Base-by-base conservation (phyloP, 179 eudicot genomes). In the Gypsophila paniculata region DNA sequence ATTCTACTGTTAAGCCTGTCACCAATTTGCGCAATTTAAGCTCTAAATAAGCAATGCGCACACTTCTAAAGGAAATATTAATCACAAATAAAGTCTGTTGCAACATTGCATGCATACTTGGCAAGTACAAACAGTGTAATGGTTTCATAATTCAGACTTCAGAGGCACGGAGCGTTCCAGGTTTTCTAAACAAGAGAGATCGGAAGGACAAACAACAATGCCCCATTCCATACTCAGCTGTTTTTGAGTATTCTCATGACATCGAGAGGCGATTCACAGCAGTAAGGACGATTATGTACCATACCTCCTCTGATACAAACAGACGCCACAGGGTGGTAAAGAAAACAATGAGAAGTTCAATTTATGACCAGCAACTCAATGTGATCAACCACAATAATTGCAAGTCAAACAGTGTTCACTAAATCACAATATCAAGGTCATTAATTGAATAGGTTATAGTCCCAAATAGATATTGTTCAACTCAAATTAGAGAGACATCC, bases 91-190 rank as follows among this genome's bases (percentile, higher is more conserved):
- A 42, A 17, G 57, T 22, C 21, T 32, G 25, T 67, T 67, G 70
- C 57, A 67, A 46, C 55, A 66, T 46, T 66, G 70, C 55, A 66
- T 66, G 57, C 55, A 66, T 23, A 18, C 36, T 46, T 48, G 21
- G 15, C 57, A 68, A 22, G 70, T 25, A 66, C 26, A 65, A 21
- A 65, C 26, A 64, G 68, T 34, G 68, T 46, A 22, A 44, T 46
- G 12, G 26, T 44, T 12, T 23, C 18, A 49, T 65, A 13, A 64
- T 39, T 39, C 51, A 64, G 26, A 32, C 39, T 19, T 39, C 68
- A 64, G 51, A 32, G 22, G 17, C 26, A 18, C 67, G n/a, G 25
- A 39, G 48, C 68, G n/a, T 64, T n/a, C 51, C n/a, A 64, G 26
- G 34, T 29, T 29, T 29, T 29, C 34, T 17, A 61, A 61, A 61